A percentile compares a stretch with the other conserved stretches of the same genome.
These are phyloP conservation scores for Paramecium octaurelia DNA, from an alignment of 73 alveolate genomes.

Conservation along the genomic window DNA sequence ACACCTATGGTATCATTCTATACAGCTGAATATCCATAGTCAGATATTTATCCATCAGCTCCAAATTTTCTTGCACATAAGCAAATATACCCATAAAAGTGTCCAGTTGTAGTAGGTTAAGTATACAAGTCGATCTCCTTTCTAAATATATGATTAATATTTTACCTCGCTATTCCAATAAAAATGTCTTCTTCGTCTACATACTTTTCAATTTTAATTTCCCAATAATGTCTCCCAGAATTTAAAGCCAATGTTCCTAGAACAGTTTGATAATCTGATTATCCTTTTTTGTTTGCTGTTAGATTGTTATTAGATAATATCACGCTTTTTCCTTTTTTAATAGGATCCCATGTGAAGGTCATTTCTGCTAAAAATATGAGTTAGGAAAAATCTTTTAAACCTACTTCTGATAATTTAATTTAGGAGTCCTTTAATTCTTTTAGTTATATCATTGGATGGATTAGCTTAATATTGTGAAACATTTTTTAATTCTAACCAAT, in stretches of 20 bases:
- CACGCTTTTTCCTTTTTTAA: slow-evolving; percentile 32
- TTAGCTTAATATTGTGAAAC: slow-evolving; percentile 10
- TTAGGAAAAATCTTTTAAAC: neutral
- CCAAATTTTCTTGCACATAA: slow-evolving; percentile 56
- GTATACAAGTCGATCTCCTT: slow-evolving; percentile 8
- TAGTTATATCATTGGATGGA: slow-evolving; percentile 9
- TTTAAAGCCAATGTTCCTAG: slow-evolving; percentile 46
- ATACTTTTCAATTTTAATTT: slow-evolving; percentile 52
- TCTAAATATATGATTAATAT: neutral
- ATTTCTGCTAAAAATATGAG: neutral
- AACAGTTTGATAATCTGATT: slow-evolving; percentile 59
- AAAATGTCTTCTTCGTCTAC: slow-evolving; percentile 65
- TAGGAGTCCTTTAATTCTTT: neutral
- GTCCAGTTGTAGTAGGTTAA: slow-evolving; percentile 31
- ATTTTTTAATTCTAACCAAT: neutral
- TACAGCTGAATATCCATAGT: slow-evolving; percentile 51
- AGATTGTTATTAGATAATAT: slow-evolving; percentile 24
- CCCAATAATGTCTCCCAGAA: slow-evolving; percentile 63
- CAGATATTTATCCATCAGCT: slow-evolving; percentile 13
- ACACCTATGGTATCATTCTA: slow-evolving; percentile 61
- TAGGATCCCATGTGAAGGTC: slow-evolving; percentile 56
- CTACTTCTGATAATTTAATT: neutral
- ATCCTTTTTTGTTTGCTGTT: slow-evolving; percentile 55
- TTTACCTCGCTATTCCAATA: slow-evolving; percentile 59
- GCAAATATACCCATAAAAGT: slow-evolving; percentile 60